A percentile compares a stretch with the other conserved stretches of the same genome.
These are phyloP conservation scores for Boletus reticulatus DNA, from an alignment of 768 basidiomycete genomes.

Conservation along the genomic window DNA sequence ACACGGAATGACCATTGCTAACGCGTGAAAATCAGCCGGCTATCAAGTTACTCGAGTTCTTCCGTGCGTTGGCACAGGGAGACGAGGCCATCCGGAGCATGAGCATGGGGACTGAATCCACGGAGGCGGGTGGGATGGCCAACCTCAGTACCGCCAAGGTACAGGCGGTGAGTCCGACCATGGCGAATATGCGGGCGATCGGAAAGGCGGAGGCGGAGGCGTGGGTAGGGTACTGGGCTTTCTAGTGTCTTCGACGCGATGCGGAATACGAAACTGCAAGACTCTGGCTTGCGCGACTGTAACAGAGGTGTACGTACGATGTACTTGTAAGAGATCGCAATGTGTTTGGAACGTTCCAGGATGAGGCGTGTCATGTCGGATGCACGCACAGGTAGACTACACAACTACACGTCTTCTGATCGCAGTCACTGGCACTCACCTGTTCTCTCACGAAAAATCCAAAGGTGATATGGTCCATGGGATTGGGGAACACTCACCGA, in stretches of 20 bases:
- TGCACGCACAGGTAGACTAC: no score
- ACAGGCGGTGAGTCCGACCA: constrained; percentile 15
- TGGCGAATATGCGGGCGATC: constrained; percentile 26
- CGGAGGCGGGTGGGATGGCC: constrained; percentile 22
- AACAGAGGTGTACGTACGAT: no score
- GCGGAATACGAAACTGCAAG: no score
- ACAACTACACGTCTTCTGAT: no score
- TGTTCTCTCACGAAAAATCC: no score
- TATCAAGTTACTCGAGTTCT: constrained; percentile 35
- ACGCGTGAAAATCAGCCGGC: constrained; percentile 26
- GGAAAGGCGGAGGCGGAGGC: constrained; percentile 22
- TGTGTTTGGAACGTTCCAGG: no score
- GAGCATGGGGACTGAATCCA: neutral
- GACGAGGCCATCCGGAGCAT: constrained; percentile 7
- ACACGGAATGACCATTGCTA: neutral
- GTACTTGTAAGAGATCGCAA: no score
- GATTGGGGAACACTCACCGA: no score
- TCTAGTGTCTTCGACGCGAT: constrained; percentile 4
- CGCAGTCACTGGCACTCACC: no score
- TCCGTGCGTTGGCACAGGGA: constrained; percentile 22
- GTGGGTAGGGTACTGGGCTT: constrained; percentile 24
- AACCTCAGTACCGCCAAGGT: constrained; percentile 18
- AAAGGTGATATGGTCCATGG: no score
- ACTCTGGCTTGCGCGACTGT: no score
- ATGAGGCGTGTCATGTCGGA: no score